These are phyloP conservation scores for Lentinula guzmanii DNA, from an alignment of 768 basidiomycete species.

Conservation along the genomic window DNA sequence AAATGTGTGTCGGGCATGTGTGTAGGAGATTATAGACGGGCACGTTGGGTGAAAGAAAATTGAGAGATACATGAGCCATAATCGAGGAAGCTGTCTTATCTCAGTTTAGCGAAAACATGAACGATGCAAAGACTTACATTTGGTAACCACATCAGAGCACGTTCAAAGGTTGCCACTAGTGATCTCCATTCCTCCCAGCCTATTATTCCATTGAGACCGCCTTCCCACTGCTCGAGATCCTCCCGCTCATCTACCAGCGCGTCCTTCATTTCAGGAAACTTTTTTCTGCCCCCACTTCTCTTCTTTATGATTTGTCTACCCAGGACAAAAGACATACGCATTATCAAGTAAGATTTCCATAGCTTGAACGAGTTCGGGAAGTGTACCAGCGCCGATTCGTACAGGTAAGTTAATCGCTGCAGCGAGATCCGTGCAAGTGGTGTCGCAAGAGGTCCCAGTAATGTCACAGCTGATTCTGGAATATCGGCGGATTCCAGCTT, in stretches of 20 bases:
- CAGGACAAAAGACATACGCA: conserved; percentile 81
- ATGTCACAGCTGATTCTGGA: conserved; percentile 41
- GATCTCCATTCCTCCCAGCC: conserved; percentile 96
- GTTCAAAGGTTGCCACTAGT: conserved; percentile 83
- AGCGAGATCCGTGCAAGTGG: conserved; percentile 67
- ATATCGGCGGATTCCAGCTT: conserved; percentile 50
- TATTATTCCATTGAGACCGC: conserved; percentile 79
- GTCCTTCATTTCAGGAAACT: conserved; percentile 87
- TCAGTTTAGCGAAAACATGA: conserved; percentile 7
- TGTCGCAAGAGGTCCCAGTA: conserved; percentile 79
- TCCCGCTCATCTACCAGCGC: conserved; percentile 81
- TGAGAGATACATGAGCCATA: conserved; percentile 93
- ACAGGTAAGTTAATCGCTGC: conserved; percentile 85
- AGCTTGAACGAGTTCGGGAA: conserved; percentile 92
- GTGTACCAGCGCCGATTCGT: conserved; percentile 83
- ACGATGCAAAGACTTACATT: conserved; percentile 45
- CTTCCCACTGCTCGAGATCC: conserved; percentile 80
- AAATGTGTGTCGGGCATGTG: conserved; percentile 90
- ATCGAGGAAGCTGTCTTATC: conserved; percentile 66
- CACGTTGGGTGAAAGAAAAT: conserved; percentile 87
- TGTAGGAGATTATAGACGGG: conserved; percentile 75
- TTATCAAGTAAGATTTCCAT: conserved; percentile 88
- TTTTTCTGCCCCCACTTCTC: conserved; percentile 83
- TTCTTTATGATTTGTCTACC: conserved; percentile 70
- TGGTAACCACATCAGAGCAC: conserved; percentile 92